These are phyloP conservation scores for Penicillium argentinense DNA, from an alignment of 495 filamentous ascomycete species.

Conservation along the genomic window DNA sequence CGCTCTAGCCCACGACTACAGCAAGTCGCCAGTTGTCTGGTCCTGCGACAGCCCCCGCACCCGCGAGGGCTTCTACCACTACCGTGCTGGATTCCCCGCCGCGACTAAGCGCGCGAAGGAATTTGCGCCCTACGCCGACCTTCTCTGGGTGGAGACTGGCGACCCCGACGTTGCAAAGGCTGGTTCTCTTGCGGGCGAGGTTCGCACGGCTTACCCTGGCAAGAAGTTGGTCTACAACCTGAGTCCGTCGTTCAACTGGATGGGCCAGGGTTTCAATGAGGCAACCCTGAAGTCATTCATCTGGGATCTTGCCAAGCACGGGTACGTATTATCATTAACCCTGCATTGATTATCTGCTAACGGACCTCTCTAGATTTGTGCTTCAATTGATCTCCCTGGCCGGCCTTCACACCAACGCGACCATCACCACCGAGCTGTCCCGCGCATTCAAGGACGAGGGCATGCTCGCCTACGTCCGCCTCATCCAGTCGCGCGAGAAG, in stretches of 20 bases:
- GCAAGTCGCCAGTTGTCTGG: constrained; percentile 71
- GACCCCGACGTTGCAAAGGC: constrained; percentile 80
- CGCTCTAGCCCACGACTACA: constrained; percentile 62
- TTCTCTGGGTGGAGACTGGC: constrained; percentile 96
- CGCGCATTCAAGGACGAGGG: constrained; percentile 81
- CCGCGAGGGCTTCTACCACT: constrained; percentile 95
- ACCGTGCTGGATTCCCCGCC: constrained; percentile 79
- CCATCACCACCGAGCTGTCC: constrained; percentile 82
- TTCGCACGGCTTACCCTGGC: constrained; percentile 61
- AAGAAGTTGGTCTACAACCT: constrained; percentile 97
- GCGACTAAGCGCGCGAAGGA: constrained; percentile 91
- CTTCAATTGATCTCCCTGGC: constrained; percentile 91
- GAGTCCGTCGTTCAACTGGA: constrained; percentile 96
- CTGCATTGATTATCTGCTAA: not conserved
- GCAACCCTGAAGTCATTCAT: constrained; percentile 80
- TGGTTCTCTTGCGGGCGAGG: constrained; percentile 68
- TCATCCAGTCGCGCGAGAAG: constrained; percentile 87
- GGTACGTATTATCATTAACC: constrained; percentile 39
- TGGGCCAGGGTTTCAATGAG: constrained; percentile 85
- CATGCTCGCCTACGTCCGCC: constrained; percentile 92
- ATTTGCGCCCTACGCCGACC: constrained; percentile 89
- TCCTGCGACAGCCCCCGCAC: constrained; percentile 92
- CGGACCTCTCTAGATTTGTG: constrained; percentile 61
- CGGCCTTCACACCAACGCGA: constrained; percentile 85
- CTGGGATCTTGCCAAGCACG: constrained; percentile 92